These are phyloP conservation scores for Favolaschia claudopus DNA, from an alignment of 768 basidiomycete species.

Conservation along the genomic window DNA sequence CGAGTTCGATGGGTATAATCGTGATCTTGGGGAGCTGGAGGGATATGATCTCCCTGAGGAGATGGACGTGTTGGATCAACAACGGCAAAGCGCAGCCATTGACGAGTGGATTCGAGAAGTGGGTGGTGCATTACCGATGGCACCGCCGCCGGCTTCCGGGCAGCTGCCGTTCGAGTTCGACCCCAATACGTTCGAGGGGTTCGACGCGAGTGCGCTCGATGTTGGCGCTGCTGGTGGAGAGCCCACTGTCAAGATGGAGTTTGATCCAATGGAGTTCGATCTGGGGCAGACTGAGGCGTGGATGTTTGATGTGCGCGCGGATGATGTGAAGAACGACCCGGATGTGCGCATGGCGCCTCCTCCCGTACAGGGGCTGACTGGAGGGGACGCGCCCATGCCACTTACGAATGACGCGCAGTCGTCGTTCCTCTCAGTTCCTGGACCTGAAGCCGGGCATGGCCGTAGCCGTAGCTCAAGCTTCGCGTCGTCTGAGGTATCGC, in stretches of 20 bases:
- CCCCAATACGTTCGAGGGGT: not conserved
- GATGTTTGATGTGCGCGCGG: too few relatives aligned
- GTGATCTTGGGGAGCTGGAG: not conserved
- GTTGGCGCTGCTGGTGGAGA: not conserved
- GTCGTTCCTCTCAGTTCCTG: slow-evolving; percentile 26
- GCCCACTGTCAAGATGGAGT: not conserved
- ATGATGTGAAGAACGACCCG: too few relatives aligned
- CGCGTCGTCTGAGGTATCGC: slow-evolving; percentile 22
- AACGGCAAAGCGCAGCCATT: slow-evolving; percentile 49
- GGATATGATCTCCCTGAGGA: slow-evolving; percentile 39
- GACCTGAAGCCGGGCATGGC: slow-evolving; percentile 12
- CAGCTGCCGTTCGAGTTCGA: slow-evolving; percentile 13
- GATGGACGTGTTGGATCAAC: not conserved
- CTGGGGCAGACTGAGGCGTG: too few relatives aligned
- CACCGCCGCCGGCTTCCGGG: slow-evolving; percentile 27
- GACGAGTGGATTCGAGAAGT: slow-evolving; percentile 73
- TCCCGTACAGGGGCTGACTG: slow-evolving; percentile 3
- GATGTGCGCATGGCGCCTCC: not conserved
- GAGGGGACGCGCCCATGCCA: not conserved
- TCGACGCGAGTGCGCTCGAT: slow-evolving; percentile 10
- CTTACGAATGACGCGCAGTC: too few relatives aligned
- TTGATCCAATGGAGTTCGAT: slow-evolving; percentile 2
- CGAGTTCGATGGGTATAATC: slow-evolving; percentile 4
- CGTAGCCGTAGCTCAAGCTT: slow-evolving; percentile 28
- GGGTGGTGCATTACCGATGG: slow-evolving; percentile 35